A percentile compares a stretch with the other conserved stretches of the same genome.
phyloP scores from a whole-genome alignment of 202 grass and related monocot genomes.

The Elaeis oleifera region DNA sequence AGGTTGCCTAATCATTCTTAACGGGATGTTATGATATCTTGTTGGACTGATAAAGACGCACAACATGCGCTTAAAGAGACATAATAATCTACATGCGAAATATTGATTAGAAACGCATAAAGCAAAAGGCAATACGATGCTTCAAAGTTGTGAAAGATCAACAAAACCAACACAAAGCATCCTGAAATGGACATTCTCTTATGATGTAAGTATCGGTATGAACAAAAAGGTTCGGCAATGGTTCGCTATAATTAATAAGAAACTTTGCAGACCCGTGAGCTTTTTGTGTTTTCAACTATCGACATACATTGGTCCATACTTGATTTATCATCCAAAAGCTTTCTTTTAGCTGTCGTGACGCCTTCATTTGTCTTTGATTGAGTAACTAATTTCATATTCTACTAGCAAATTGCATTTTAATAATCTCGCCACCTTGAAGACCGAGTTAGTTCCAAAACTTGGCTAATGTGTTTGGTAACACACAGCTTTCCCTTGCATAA shows the following conservation, averaged over 20 bases:
- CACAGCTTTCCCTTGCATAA: constrained; percentile 19
- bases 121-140: too few species aligned
- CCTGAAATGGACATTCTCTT: neutral
- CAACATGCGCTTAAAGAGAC: neutral
- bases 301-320: too few species aligned
- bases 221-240: neutral
- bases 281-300: too few species aligned
- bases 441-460: neutral
- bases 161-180: too few species aligned
- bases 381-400: neutral
- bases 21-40: neutral
- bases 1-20: neutral
- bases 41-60: neutral
- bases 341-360: neutral
- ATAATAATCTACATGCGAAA: too few species aligned
- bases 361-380: neutral
- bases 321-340: neutral
- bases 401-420: neutral
- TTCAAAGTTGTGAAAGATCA: neutral
- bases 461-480: constrained; percentile 24
- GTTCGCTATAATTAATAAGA: too few species aligned
- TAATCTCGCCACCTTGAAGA: neutral
- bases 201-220: neutral
- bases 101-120: too few species aligned
- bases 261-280: too few species aligned